A percentile compares a stretch with the other conserved stretches of the same genome.
Evolutionary conservation across 768 basidiomycete species (phyloP).

Genomic region (Tulasnella sp.): DNA sequence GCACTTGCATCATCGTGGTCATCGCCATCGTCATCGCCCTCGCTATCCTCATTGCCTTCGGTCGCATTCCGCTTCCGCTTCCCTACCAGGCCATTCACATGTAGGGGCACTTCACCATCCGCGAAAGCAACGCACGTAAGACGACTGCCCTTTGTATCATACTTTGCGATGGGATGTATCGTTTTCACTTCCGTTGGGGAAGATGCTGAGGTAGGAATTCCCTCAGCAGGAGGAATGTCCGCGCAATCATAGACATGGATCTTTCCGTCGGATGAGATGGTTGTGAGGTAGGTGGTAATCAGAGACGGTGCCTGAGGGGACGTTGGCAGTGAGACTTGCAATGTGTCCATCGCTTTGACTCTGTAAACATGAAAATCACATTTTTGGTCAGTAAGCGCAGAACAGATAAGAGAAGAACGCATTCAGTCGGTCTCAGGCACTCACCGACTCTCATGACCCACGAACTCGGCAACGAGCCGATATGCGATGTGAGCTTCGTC

Average conservation of each 20-base stretch:
- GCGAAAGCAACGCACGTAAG: slow-evolving; percentile 64
- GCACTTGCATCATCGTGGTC: slow-evolving; percentile 26
- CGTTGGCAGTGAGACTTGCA: slow-evolving; percentile 41
- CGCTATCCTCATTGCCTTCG: slow-evolving; percentile 24
- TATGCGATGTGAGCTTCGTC: slow-evolving; percentile 21
- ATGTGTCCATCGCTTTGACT: slow-evolving; percentile 68
- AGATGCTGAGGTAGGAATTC: slow-evolving; percentile 19
- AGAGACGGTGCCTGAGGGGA: slow-evolving; percentile 29
- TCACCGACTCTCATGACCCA: slow-evolving; percentile 82
- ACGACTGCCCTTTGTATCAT: slow-evolving; percentile 79
- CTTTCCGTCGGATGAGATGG: slow-evolving; percentile 84
- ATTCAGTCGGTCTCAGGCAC: slow-evolving; percentile 23
- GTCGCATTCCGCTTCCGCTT: slow-evolving; percentile 32
- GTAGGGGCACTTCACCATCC: slow-evolving; percentile 34
- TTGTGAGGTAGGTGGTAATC: slow-evolving; percentile 47
- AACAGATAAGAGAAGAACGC: background rate
- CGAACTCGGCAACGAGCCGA: slow-evolving; percentile 52
- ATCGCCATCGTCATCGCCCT: slow-evolving; percentile 29
- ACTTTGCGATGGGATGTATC: slow-evolving; percentile 49
- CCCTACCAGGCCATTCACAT: slow-evolving; percentile 19
- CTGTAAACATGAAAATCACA: slow-evolving; percentile 31
- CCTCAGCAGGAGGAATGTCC: slow-evolving; percentile 31
- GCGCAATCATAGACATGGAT: slow-evolving; percentile 67
- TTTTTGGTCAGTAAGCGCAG: background rate
- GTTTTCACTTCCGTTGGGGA: slow-evolving; percentile 1